phyloP scores from a whole-genome alignment of 257 asterid genomes.

The Fraxinus cuspidata region DNA sequence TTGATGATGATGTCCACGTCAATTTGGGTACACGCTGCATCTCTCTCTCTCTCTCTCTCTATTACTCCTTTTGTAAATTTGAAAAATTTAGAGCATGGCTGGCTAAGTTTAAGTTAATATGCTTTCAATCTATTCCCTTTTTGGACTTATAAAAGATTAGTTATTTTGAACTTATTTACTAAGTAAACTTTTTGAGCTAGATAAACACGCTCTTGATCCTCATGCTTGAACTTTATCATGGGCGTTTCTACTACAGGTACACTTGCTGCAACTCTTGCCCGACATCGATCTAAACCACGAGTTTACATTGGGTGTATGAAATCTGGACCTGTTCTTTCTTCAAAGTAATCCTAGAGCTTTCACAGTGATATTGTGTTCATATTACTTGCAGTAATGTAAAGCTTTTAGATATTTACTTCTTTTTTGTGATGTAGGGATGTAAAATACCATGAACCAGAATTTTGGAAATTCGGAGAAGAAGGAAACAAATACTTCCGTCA shows the following conservation, averaged over 20 bases:
- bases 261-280: constrained; percentile 28
- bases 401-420: not conserved
- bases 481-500: constrained; percentile 39
- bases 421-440: constrained; percentile 16
- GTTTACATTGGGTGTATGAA: constrained; percentile 41
- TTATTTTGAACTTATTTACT: not conserved
- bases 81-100: not conserved
- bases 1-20: constrained; percentile 57
- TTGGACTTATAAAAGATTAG: not conserved
- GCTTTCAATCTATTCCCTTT: not conserved
- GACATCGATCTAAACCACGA: constrained; percentile 28
- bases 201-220: not conserved
- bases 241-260: constrained; percentile 17
- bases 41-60: not conserved
- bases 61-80: not conserved
- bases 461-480: constrained; percentile 40
- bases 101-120: not conserved
- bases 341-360: constrained; percentile 26
- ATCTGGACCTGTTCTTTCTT: constrained; percentile 37
- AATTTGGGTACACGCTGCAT: constrained; percentile 43
- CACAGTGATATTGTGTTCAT: not conserved
- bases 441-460: constrained; percentile 41
- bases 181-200: not conserved
- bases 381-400: not conserved
- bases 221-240: not conserved